Percentiles rank a stretch among this genome's conserved stretches.
Conservation (phyloP, 2,329 filamentous ascomycete species). For the Rachicladosporium sp. region DNA sequence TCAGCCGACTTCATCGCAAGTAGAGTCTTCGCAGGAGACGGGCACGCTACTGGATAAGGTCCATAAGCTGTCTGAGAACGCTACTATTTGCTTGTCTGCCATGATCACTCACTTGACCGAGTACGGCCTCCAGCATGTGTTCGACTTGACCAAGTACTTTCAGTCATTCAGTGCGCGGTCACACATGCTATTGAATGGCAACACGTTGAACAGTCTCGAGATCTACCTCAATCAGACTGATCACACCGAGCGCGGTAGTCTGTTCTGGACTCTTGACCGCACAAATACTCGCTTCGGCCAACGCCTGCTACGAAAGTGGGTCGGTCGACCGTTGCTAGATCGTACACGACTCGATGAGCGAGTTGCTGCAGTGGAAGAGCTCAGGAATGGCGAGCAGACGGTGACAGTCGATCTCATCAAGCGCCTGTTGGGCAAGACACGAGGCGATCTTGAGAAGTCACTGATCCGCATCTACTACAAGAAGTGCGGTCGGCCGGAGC, state of each 20-base stretch:
- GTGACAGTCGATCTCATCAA: slow-evolving; percentile 61
- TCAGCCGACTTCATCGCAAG: slow-evolving; percentile 25
- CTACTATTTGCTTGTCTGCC: slow-evolving; percentile 83
- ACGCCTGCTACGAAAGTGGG: slow-evolving; percentile 82
- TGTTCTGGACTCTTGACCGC: slow-evolving; percentile 92
- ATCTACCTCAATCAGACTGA: slow-evolving; percentile 94
- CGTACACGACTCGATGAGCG: slow-evolving; percentile 62
- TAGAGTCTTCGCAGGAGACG: slow-evolving; percentile 27
- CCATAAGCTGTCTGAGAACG: slow-evolving; percentile 68
- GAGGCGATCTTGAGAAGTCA: slow-evolving; percentile 78
- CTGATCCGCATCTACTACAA: slow-evolving; percentile 95
- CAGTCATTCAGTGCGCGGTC: slow-evolving; percentile 87
- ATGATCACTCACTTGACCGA: slow-evolving; percentile 92
- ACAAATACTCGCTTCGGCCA: slow-evolving; percentile 84
- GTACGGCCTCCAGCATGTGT: slow-evolving; percentile 89
- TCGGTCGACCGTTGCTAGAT: slow-evolving; percentile 78
- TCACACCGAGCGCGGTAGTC: slow-evolving; percentile 67
- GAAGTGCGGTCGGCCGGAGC: slow-evolving; percentile 81
- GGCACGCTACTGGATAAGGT: slow-evolving; percentile 71
- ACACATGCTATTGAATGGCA: slow-evolving; percentile 93
- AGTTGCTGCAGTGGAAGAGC: slow-evolving; percentile 73
- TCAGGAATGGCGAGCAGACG: slow-evolving; percentile 57
- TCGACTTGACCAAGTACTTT: slow-evolving; percentile 93
- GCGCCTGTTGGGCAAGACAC: slow-evolving; percentile 56
- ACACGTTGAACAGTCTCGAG: slow-evolving; percentile 84